Percentiles rank a stretch among this genome's conserved stretches.
phyloP scores from a whole-genome alignment of 768 basidiomycete genomes.

The Lactifluus echinatus region DNA sequence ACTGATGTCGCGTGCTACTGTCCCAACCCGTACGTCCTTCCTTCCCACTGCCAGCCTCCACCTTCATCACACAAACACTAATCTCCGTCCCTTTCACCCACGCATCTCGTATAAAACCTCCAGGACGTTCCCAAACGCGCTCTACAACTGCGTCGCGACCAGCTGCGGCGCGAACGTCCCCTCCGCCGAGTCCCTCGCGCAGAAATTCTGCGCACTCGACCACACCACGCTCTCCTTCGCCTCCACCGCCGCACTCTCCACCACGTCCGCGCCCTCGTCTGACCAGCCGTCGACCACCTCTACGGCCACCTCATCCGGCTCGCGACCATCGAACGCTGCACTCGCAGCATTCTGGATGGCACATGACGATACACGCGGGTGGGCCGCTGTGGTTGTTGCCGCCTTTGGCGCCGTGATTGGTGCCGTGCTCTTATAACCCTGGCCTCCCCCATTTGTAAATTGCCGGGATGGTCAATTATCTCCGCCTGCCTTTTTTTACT shows the following conservation, averaged over 20 bases:
- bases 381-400: not conserved
- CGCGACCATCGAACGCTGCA: not conserved
- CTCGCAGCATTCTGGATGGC: not conserved
- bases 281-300: not conserved
- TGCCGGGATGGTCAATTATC: not conserved
- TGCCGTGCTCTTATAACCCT: conserved; percentile 5
- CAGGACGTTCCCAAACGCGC: conserved; percentile 29
- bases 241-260: conserved; percentile 27
- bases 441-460: too few species aligned
- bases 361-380: not conserved
- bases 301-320: not conserved
- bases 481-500: not conserved
- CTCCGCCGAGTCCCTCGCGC: conserved; percentile 36
- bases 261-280: not conserved
- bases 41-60: not conserved
- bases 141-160: conserved; percentile 32
- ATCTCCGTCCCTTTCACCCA: not conserved
- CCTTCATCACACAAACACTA: not conserved
- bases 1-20: conserved; percentile 46
- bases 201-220: conserved; percentile 40
- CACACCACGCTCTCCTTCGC: conserved; percentile 29
- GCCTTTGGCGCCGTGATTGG: conserved; percentile 7
- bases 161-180: conserved; percentile 32
- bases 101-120: too few species aligned
- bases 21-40: conserved; percentile 26